Evolutionary conservation across 73 alveolate species (phyloP).

Genomic region (Loxodes magnus): DNA sequence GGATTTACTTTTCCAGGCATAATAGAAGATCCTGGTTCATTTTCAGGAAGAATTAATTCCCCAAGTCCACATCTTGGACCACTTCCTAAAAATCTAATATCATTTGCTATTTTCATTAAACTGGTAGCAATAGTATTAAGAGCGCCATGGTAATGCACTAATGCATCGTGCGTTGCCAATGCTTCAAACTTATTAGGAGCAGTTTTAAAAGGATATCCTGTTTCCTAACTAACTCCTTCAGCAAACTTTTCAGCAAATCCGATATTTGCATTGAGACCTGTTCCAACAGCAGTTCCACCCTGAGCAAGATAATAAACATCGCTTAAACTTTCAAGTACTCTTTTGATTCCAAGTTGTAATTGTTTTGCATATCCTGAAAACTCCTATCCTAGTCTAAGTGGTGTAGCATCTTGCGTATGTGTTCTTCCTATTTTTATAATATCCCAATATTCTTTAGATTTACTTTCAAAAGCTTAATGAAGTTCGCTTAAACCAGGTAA

Average conservation of each 20-base stretch:
- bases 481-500: slow-evolving; percentile 45
- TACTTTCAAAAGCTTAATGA: slow-evolving; percentile 65
- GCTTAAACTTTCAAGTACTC: slow-evolving; percentile 64
- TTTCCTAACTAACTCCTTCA: slow-evolving; percentile 72
- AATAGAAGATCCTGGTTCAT: slow-evolving; percentile 98
- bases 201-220: slow-evolving; percentile 75
- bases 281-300: slow-evolving; percentile 99
- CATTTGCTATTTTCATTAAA: slow-evolving; percentile 96
- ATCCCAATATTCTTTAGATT: slow-evolving; percentile 74
- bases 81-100: slow-evolving; percentile 91
- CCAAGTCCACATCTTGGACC: slow-evolving; percentile 99
- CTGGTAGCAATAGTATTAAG: slow-evolving; percentile 86
- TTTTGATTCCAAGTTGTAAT: slow-evolving; percentile 50
- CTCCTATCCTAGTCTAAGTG: slow-evolving; percentile 97
- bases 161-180: slow-evolving; percentile 93
- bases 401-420: slow-evolving; percentile 99
- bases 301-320: slow-evolving; percentile 79
- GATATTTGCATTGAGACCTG: slow-evolving; percentile 92
- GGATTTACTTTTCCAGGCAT: slow-evolving; percentile 99
- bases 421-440: slow-evolving; percentile 98
- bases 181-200: slow-evolving; percentile 87
- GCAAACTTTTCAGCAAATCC: slow-evolving; percentile 70
- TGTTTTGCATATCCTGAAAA: slow-evolving; percentile 90
- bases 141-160: slow-evolving; percentile 76
- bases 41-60: slow-evolving; percentile 92